Base-by-base conservation (phyloP, 306 rosid species). In the Prunus fruticosa region DNA sequence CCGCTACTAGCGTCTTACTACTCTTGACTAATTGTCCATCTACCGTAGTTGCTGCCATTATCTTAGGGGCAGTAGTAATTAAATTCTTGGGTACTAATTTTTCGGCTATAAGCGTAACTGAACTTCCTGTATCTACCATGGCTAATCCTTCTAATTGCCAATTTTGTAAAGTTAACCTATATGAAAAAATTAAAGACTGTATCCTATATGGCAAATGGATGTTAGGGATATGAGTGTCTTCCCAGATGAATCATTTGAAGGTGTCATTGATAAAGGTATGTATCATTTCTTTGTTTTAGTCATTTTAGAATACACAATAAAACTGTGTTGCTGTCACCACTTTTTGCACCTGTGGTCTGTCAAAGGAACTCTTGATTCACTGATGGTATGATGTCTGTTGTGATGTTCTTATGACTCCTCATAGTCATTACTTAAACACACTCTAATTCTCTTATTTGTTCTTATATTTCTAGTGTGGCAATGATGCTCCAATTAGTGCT, bases 291-390 rank as follows among this genome's bases (percentile, higher is more conserved):
- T 75, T 18, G 64, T 25, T 76, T 5, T 45, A 34, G 56, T 67
- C 46, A 16, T 25, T 64, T 74, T 28, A 7, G 69, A 56, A 46
- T 82, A 72, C 51, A 7, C 72, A 12, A 71, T 81, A 54, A 72
- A 85, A 50, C 75, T 53, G 78, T 72, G 71, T 60, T 78, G 71
- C 69, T 67, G 65, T 68, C 72, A 18, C 84, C 71, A 43, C 47
- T 50, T 79, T 43, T 69, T 75, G 72, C 71, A 25, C 76, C 64
- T 64, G 71, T 78, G 83, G 80, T 83, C 77, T 65, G 69, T 66
- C 76, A 71, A 71, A 86, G 97, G 97, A 80, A 95, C 98, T 69
- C 98, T 95, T 75, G 98, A 95, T 88, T 90, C 98, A 58, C 86
- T 95, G 83, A 95, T 95, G 98, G 98, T 95, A 92, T 57, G 90